Conservation (phyloP, 257 asterid species). For the Lavandula angustifolia region DNA sequence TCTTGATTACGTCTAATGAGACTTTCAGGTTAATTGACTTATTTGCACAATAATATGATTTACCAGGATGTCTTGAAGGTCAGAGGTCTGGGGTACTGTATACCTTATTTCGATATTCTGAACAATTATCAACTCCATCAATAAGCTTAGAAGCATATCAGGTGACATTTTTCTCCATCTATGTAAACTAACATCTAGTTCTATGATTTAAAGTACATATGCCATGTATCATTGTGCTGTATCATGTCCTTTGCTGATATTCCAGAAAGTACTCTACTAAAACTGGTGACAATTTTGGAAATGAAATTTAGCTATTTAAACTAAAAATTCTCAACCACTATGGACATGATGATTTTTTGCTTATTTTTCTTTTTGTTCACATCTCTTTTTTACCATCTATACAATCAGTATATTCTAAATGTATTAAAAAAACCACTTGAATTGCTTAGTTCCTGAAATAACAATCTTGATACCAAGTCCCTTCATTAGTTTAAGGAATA, state of each 20-base stretch:
- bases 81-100: constrained; percentile 59
- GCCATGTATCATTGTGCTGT: constrained; percentile 19
- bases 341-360: background rate
- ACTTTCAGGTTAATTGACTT: constrained; percentile 26
- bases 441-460: background rate
- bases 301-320: constrained; percentile 21
- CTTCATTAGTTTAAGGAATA: constrained; percentile 3
- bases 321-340: constrained; percentile 1
- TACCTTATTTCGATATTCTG: constrained; percentile 55
- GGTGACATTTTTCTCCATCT: constrained; percentile 49
- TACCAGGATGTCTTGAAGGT: constrained; percentile 61
- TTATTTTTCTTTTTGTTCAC: constrained; percentile 13
- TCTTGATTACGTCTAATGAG: constrained; percentile 16
- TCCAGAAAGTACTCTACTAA: constrained; percentile 6
- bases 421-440: background rate
- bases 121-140: constrained; percentile 57
- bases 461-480: background rate
- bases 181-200: constrained; percentile 22
- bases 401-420: background rate
- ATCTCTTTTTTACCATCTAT: constrained; percentile 10
- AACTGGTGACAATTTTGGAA: constrained; percentile 6
- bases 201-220: constrained; percentile 23
- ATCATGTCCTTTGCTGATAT: constrained; percentile 11
- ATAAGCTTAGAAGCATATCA: constrained; percentile 82
- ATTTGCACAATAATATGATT: constrained; percentile 31